phyloP scores from a whole-genome alignment of 2,329 filamentous ascomycete genomes.

The Plenodomus tracheiphilus region DNA sequence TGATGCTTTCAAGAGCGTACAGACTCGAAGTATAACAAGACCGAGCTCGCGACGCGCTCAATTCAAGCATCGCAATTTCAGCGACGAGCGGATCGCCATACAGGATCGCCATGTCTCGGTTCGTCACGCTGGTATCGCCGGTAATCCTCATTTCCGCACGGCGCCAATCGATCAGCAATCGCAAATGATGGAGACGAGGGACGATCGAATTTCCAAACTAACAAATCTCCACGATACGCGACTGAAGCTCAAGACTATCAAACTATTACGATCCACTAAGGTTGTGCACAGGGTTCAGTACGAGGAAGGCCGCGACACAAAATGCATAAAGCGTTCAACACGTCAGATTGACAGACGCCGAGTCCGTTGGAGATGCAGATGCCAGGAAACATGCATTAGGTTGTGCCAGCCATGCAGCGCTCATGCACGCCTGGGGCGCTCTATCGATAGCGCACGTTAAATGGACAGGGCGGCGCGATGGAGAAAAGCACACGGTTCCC shows the following conservation, averaged over 20 bases:
- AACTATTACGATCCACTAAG: neutral
- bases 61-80: neutral
- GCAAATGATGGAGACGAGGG: too few relatives aligned
- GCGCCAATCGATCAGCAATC: too few relatives aligned
- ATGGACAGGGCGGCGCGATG: neutral
- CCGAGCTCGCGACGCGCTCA: neutral
- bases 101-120: neutral
- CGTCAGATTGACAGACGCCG: neutral
- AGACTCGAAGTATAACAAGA: too few relatives aligned
- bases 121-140: neutral
- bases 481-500: neutral
- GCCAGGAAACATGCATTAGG: neutral
- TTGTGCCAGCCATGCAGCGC: neutral
- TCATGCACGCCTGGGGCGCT: neutral
- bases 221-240: neutral
- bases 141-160: neutral
- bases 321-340: neutral
- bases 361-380: neutral
- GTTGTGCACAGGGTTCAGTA: neutral
- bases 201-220: neutral
- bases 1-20: too few relatives aligned
- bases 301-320: neutral
- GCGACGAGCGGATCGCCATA: neutral
- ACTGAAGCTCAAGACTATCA: neutral
- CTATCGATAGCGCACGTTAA: slow-evolving; percentile 9